phyloP scores from a whole-genome alignment of 139 green algal species.

The Closterium sp. region DNA sequence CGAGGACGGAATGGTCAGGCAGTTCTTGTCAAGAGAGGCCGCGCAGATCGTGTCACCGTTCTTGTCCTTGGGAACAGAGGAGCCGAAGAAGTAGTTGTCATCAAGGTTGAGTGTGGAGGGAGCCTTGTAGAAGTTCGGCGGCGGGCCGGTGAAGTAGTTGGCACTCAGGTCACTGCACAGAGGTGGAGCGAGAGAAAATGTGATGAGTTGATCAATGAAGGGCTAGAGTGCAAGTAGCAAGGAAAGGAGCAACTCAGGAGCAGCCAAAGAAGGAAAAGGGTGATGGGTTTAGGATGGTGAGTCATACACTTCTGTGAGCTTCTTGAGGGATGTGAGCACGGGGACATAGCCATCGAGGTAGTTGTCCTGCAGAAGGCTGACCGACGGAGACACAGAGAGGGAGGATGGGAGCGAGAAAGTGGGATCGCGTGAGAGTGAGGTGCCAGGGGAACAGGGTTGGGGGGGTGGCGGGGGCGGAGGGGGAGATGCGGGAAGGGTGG shows the following conservation, averaged over 20 bases:
- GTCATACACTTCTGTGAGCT: not conserved
- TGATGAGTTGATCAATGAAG: not conserved
- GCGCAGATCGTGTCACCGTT: not conserved
- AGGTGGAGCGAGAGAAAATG: not conserved
- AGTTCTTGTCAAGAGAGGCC: not conserved
- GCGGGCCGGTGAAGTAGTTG: not conserved
- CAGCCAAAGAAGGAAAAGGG: not conserved
- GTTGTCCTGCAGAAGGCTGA: not conserved
- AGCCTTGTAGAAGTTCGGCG: not conserved
- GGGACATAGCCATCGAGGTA: not conserved
- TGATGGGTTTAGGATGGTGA: not conserved
- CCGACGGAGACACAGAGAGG: too few species aligned
- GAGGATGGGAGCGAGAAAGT: too few species aligned
- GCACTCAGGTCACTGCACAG: not conserved
- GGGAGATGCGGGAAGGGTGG: too few species aligned
- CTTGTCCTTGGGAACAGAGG: not conserved
- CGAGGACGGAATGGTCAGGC: not conserved
- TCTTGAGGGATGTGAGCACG: not conserved
- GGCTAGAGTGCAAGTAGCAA: not conserved
- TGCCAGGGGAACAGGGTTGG: too few species aligned
- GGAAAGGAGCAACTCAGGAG: not conserved
- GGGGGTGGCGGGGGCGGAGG: too few species aligned
- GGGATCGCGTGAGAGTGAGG: too few species aligned
- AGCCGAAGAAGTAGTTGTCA: not conserved
- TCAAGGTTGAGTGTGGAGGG: not conserved